Evolutionary conservation across 495 filamentous ascomycete genomes (phyloP).

Genomic region (Penicillium waksmanii): DNA sequence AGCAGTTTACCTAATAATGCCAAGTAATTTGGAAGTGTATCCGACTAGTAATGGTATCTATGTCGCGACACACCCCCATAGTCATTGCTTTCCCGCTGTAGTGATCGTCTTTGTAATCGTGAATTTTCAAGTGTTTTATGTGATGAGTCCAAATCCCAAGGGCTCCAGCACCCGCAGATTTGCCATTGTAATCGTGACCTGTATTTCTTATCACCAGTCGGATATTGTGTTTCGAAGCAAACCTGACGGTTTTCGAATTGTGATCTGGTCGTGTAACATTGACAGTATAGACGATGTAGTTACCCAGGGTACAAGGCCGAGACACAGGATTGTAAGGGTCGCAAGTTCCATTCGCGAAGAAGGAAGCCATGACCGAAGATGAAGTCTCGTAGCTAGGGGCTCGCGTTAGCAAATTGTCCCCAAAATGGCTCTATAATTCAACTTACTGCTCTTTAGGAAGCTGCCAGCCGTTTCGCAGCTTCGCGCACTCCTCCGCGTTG

Average conservation of each 20-base stretch:
- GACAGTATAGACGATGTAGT: conserved; percentile 57
- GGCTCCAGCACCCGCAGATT: conserved; percentile 58
- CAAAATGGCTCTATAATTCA: background rate
- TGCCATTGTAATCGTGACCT: conserved; percentile 59
- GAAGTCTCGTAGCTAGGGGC: conserved; percentile 34
- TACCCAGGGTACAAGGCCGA: conserved; percentile 59
- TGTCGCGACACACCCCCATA: no score
- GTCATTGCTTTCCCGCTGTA: conserved; percentile 57
- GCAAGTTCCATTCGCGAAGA: conserved; percentile 53
- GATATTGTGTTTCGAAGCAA: conserved; percentile 57
- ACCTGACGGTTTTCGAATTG: conserved; percentile 42
- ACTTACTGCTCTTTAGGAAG: conserved; percentile 38
- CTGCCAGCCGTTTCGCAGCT: conserved; percentile 32
- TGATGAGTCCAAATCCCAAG: conserved; percentile 61
- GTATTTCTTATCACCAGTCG: conserved; percentile 68
- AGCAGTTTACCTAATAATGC: no score
- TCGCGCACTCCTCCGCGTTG: conserved; percentile 32
- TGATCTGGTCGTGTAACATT: conserved; percentile 38
- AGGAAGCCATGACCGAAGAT: conserved; percentile 48
- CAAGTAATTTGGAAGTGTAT: no score
- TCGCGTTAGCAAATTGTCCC: conserved; percentile 1
- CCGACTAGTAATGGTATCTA: no score
- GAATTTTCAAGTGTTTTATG: conserved; percentile 49
- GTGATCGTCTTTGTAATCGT: conserved; percentile 34
- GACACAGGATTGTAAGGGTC: conserved; percentile 55